Evolutionary conservation across 441 rosid genomes (phyloP).

Genomic region (Syzygium syzygioides): DNA sequence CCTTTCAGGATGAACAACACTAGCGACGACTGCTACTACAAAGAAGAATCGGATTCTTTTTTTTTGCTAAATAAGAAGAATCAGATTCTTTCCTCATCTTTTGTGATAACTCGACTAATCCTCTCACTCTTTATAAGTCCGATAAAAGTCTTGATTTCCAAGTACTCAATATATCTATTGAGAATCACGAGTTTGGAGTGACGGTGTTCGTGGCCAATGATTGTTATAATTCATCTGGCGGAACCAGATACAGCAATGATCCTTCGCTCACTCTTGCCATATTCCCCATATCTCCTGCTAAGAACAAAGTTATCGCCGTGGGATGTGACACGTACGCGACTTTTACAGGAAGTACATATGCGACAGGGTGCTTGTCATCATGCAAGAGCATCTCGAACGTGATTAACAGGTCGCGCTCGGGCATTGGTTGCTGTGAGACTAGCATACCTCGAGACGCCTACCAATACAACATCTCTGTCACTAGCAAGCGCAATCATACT

Average conservation of each 20-base stretch:
- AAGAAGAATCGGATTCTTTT: too few species aligned
- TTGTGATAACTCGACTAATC: neutral
- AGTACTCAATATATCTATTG: conserved; percentile 10
- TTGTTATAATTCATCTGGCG: conserved; percentile 11
- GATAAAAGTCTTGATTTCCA: neutral
- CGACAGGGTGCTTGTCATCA: conserved; percentile 8
- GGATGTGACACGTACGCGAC: conserved; percentile 32
- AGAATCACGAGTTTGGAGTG: neutral
- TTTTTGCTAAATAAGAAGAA: too few species aligned
- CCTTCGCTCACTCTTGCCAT: neutral
- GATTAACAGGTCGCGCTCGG: neutral
- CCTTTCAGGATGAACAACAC: conserved; percentile 26
- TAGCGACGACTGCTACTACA: conserved; percentile 1
- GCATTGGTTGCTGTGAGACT: conserved; percentile 6
- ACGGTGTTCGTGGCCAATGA: neutral
- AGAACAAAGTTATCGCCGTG: conserved; percentile 17
- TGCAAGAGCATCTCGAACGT: neutral
- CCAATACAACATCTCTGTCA: fast-evolving
- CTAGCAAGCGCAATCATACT: neutral
- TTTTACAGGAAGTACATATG: neutral
- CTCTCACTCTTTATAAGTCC: neutral
- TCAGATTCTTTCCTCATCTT: conserved; percentile 9
- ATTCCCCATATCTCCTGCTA: conserved; percentile 16
- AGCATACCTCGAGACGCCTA: neutral
- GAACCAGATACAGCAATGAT: neutral